A percentile compares a stretch with the other conserved stretches of the same genome.
Conservation (phyloP, 73 alveolate species). For the Blepharisma stoltei region DNA sequence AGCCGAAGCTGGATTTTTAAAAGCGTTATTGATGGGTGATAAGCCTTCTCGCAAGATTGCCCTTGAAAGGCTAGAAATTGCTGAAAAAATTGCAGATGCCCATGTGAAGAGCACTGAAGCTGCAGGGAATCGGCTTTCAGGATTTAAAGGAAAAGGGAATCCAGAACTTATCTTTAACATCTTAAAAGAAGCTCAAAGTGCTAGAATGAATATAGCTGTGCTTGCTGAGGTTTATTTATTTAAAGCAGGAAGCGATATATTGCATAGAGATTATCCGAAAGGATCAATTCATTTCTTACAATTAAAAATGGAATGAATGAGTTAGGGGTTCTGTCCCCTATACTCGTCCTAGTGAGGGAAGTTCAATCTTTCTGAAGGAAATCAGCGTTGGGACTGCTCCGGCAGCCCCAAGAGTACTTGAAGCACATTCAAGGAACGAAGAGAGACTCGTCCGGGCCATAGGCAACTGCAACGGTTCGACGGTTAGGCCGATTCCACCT, state of each 20-base stretch:
- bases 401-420: too few species aligned
- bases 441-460: too few species aligned
- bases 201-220: constrained; percentile 17
- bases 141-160: constrained; percentile 2
- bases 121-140: neutral
- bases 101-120: neutral
- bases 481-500: too few species aligned
- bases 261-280: constrained; percentile 16
- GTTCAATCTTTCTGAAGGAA: too few species aligned
- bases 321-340: too few species aligned
- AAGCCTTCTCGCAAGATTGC: constrained; percentile 29
- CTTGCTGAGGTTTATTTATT: constrained; percentile 25
- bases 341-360: too few species aligned
- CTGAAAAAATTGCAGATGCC: constrained; percentile 27
- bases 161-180: neutral
- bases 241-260: constrained; percentile 29
- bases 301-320: too few species aligned
- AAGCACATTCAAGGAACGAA: too few species aligned
- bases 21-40: constrained; percentile 17
- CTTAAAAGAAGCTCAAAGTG: constrained; percentile 7
- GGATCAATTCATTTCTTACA: constrained; percentile 27
- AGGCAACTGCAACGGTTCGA: too few species aligned
- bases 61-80: constrained; percentile 15
- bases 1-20: constrained; percentile 29
- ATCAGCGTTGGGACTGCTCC: too few species aligned